Evolutionary conservation across 208 protist genomes (phyloP).

Genomic region (Wallacemonas sp.): DNA sequence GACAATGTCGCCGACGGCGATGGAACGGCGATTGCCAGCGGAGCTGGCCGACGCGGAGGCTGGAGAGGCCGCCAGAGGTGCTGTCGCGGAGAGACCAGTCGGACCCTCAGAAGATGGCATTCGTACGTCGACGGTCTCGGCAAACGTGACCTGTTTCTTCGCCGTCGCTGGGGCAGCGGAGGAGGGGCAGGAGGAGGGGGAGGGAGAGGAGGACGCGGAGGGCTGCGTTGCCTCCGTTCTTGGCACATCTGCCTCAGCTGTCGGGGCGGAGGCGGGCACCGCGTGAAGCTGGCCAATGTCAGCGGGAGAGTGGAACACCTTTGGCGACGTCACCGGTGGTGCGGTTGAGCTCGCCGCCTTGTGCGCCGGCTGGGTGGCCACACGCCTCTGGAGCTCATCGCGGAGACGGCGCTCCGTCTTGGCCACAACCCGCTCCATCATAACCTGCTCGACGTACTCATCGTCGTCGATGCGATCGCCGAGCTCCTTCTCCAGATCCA

Average conservation of each 20-base stretch:
- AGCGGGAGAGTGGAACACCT: slow-evolving; percentile 5
- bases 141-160: slow-evolving; percentile 39
- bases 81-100: no score
- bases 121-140: slow-evolving; percentile 27
- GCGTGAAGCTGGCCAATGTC: slow-evolving; percentile 16
- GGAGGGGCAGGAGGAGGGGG: not conserved
- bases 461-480: slow-evolving; percentile 69
- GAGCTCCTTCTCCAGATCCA: slow-evolving; percentile 71
- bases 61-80: not conserved
- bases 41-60: not conserved
- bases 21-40: slow-evolving; percentile 15
- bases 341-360: no score
- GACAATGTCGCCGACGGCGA: slow-evolving; percentile 54
- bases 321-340: no score
- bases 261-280: slow-evolving; percentile 43
- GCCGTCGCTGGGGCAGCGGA: slow-evolving; percentile 4
- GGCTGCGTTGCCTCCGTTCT: no score
- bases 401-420: slow-evolving; percentile 81
- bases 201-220: not conserved
- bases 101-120: no score
- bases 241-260: not conserved
- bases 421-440: slow-evolving; percentile 78
- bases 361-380: not conserved
- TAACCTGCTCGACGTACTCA: slow-evolving; percentile 71
- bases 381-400: slow-evolving; percentile 34